phyloP scores from a whole-genome alignment of 768 basidiomycete genomes.

The Mycena kentingensis region DNA sequence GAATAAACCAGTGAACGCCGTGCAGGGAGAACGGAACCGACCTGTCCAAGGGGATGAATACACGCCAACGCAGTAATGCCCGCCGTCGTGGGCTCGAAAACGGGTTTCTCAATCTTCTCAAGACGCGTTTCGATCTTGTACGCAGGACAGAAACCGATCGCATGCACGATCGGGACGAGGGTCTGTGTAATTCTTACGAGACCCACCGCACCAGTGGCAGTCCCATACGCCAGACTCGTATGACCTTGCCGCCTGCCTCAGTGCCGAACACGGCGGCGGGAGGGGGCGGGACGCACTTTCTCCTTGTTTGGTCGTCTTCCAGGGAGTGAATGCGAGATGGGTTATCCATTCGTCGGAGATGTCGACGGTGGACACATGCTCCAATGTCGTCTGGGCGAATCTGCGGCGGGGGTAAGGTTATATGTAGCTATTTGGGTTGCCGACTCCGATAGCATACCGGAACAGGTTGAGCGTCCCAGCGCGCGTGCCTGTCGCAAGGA shows the following conservation, averaged over 20 bases:
- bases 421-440: background rate
- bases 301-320: conserved; percentile 32
- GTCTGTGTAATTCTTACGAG: conserved; percentile 40
- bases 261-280: too few relatives aligned
- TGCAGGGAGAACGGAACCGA: too few relatives aligned
- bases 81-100: conserved; percentile 36
- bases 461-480: conserved; percentile 44
- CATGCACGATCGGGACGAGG: conserved; percentile 16
- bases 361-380: conserved; percentile 23
- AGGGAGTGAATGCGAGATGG: conserved; percentile 51
- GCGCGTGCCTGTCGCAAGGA: conserved; percentile 53
- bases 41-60: conserved; percentile 32
- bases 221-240: conserved; percentile 44
- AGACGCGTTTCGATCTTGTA: conserved; percentile 32
- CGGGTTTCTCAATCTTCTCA: conserved; percentile 17
- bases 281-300: conserved; percentile 33
- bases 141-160: conserved; percentile 28
- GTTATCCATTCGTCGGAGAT: conserved; percentile 51
- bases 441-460: conserved; percentile 7
- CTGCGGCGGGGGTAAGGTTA: too few relatives aligned
- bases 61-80: conserved; percentile 47
- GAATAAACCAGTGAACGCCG: background rate
- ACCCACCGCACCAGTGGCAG: conserved; percentile 44
- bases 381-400: conserved; percentile 17
- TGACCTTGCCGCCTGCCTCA: too few relatives aligned